Evolutionary conservation across 2,329 filamentous ascomycete species (phyloP).

Genomic region (Venturia aucupariae): DNA sequence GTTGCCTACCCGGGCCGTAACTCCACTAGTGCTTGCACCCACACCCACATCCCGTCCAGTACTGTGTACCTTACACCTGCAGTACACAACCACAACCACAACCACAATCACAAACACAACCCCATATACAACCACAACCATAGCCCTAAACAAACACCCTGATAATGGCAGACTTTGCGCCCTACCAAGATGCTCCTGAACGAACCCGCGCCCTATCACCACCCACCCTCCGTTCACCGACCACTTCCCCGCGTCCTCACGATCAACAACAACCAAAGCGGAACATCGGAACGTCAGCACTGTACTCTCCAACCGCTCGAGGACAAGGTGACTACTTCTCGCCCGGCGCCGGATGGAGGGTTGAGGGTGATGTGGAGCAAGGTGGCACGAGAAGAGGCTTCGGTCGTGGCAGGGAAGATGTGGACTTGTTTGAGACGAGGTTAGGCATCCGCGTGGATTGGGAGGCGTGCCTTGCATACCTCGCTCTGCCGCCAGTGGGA

Average conservation of each 20-base stretch:
- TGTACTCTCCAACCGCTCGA: conserved; percentile 18
- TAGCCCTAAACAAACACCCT: neutral
- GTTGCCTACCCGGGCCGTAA: no score
- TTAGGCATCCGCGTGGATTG: conserved; percentile 78
- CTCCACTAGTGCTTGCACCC: no score
- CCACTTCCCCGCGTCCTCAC: conserved; percentile 37
- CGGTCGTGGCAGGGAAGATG: conserved; percentile 49
- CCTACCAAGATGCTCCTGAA: conserved; percentile 92
- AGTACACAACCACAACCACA: no score
- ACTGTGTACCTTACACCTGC: no score
- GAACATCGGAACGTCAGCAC: conserved; percentile 14
- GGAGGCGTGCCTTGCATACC: conserved; percentile 83
- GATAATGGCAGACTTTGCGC: conserved; percentile 64
- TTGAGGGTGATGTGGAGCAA: conserved; percentile 19
- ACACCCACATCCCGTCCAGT: no score
- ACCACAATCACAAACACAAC: no score
- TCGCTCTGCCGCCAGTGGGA: conserved; percentile 75
- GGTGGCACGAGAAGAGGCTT: conserved; percentile 24
- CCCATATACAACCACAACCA: no score
- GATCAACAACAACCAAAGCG: conserved; percentile 30
- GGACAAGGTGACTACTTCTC: neutral
- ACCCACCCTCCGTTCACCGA: conserved; percentile 50
- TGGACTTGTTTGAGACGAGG: conserved; percentile 77
- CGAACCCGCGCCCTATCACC: conserved; percentile 68
- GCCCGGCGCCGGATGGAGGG: conserved; percentile 23